These are phyloP conservation scores for Stellera chamaejasme DNA, from an alignment of 345 rosid genomes.

Conservation along the genomic window DNA sequence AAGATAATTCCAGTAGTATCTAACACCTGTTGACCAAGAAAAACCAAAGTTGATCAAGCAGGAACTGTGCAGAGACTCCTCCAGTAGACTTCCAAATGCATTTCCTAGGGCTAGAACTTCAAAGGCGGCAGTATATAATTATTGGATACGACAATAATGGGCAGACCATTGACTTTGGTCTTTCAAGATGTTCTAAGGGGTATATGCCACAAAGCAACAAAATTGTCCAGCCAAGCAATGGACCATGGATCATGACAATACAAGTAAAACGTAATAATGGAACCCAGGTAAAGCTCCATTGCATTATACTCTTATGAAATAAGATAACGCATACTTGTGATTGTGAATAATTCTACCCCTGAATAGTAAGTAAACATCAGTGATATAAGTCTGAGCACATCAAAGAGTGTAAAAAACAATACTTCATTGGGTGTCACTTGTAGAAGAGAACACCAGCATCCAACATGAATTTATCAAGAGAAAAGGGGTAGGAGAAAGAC, in stretches of 20 bases:
- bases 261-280: no score
- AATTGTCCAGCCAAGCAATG: no score
- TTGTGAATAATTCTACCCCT: neutral
- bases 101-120: neutral
- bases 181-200: no score
- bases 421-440: neutral
- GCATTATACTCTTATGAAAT: no score
- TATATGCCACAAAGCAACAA: no score
- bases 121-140: neutral
- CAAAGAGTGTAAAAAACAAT: neutral
- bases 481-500: neutral
- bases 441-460: neutral
- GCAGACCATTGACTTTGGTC: neutral
- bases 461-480: no score
- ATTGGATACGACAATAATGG: neutral
- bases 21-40: conserved; percentile 39
- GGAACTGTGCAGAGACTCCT: neutral
- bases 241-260: no score
- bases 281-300: no score
- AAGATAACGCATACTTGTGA: no score
- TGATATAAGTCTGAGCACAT: neutral
- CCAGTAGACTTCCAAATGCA: neutral
- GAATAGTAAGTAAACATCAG: neutral
- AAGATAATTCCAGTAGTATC: conserved; percentile 52
- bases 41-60: conserved; percentile 6